phyloP scores from a whole-genome alignment of 305 asterid genomes.

The Fraxinus greggii region DNA sequence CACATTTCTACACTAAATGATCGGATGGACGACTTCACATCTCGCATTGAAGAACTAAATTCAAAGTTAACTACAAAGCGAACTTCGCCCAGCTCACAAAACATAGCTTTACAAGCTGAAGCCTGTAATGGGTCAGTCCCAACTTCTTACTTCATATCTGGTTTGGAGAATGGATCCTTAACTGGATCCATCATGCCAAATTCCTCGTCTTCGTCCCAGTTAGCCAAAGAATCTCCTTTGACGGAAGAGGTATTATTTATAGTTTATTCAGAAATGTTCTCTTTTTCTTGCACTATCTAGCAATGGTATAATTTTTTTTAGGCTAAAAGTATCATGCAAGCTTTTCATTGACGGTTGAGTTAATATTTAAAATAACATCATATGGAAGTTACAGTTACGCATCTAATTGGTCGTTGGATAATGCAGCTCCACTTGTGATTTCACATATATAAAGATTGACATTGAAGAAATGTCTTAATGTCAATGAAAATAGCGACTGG shows the following conservation, averaged over 20 bases:
- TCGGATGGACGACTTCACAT: constrained; percentile 90
- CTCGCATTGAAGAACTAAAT: constrained; percentile 68
- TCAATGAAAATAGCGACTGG: background rate
- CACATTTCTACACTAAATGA: constrained; percentile 81
- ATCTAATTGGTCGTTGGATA: background rate
- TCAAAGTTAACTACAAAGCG: constrained; percentile 55
- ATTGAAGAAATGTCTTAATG: background rate
- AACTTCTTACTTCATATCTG: constrained; percentile 82
- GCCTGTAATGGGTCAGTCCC: constrained; percentile 77
- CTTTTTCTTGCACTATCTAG: background rate
- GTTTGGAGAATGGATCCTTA: constrained; percentile 82
- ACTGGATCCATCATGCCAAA: constrained; percentile 64
- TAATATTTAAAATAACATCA: background rate
- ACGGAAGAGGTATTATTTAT: constrained; percentile 70
- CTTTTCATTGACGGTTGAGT: background rate
- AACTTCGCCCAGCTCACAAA: constrained; percentile 53
- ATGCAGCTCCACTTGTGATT: background rate
- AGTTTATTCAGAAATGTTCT: background rate
- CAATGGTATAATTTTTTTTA: background rate
- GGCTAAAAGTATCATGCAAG: background rate
- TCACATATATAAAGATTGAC: background rate
- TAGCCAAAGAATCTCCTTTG: constrained; percentile 68
- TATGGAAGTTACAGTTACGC: background rate
- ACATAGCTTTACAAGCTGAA: constrained; percentile 52
- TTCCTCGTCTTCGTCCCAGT: constrained; percentile 71